Evolutionary conservation across 1,284 basidiomycete genomes (phyloP).

Genomic region (Cutaneotrichosporon sp.): DNA sequence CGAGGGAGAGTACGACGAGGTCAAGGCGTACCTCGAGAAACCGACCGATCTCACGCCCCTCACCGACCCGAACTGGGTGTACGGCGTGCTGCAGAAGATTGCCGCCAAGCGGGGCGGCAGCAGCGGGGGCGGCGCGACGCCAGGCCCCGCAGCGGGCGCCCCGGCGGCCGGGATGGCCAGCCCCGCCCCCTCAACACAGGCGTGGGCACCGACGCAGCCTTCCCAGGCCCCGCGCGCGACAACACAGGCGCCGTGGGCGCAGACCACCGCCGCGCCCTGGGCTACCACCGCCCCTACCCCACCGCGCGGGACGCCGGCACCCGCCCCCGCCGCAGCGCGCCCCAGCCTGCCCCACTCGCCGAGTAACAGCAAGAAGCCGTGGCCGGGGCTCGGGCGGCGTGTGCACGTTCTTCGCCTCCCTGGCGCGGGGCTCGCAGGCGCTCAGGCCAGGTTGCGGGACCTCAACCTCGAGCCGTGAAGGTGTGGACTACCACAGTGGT

Average conservation of each 20-base stretch:
- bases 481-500: neutral
- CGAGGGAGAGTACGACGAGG: slow-evolving; percentile 81
- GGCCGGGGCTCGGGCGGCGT: slow-evolving; percentile 67
- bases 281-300: neutral
- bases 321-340: slow-evolving; percentile 41
- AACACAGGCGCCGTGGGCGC: slow-evolving; percentile 1
- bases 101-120: slow-evolving; percentile 40
- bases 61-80: slow-evolving; percentile 85
- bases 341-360: slow-evolving; percentile 36
- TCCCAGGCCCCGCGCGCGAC: neutral
- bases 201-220: slow-evolving; percentile 47
- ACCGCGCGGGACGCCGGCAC: slow-evolving; percentile 26
- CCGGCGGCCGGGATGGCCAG: neutral
- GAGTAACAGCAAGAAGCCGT: slow-evolving; percentile 65
- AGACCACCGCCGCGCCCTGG: neutral
- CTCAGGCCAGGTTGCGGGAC: slow-evolving; percentile 6
- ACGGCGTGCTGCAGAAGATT: slow-evolving; percentile 67
- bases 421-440: neutral
- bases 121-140: too few relatives aligned
- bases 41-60: slow-evolving; percentile 84
- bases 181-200: too few relatives aligned
- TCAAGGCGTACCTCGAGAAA: slow-evolving; percentile 77
- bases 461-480: slow-evolving; percentile 4
- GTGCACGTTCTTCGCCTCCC: slow-evolving; percentile 40
- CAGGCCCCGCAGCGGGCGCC: too few relatives aligned